These are phyloP conservation scores for Neopestalotiopsis clavispora DNA, from an alignment of 2,329 filamentous ascomycete species.

Conservation along the genomic window DNA sequence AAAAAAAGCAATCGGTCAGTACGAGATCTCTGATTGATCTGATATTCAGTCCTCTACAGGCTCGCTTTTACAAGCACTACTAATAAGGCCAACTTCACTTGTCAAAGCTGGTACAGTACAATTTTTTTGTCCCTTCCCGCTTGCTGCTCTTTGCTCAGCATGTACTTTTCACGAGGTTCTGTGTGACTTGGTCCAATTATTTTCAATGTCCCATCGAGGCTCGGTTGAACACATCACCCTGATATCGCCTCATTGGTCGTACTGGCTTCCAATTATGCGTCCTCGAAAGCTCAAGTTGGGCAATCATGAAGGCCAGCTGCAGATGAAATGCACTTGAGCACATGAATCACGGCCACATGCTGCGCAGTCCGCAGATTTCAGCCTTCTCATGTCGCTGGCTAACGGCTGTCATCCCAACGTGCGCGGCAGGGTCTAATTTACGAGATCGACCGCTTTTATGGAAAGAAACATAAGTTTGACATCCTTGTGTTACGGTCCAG, in stretches of 20 bases:
- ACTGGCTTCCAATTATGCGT: slow-evolving; percentile 6
- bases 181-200: too few relatives aligned
- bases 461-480: background rate
- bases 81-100: too few relatives aligned
- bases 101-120: too few relatives aligned
- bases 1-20: too few relatives aligned
- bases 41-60: too few relatives aligned
- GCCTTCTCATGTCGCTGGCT: background rate
- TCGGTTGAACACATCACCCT: background rate
- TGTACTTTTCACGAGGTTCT: too few relatives aligned
- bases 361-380: background rate
- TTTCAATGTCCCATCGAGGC: background rate
- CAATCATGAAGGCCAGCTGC: background rate
- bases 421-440: background rate
- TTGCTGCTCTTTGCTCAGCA: too few relatives aligned
- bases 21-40: too few relatives aligned
- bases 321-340: background rate
- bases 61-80: too few relatives aligned
- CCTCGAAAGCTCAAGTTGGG: background rate
- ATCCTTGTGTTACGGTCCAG: background rate
- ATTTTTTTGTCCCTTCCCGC: too few relatives aligned
- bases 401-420: background rate
- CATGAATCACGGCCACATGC: background rate
- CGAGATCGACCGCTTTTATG: background rate
- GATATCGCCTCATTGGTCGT: background rate